These are phyloP conservation scores for Ceratonia siliqua DNA, from an alignment of 306 rosid species.

Conservation along the genomic window DNA sequence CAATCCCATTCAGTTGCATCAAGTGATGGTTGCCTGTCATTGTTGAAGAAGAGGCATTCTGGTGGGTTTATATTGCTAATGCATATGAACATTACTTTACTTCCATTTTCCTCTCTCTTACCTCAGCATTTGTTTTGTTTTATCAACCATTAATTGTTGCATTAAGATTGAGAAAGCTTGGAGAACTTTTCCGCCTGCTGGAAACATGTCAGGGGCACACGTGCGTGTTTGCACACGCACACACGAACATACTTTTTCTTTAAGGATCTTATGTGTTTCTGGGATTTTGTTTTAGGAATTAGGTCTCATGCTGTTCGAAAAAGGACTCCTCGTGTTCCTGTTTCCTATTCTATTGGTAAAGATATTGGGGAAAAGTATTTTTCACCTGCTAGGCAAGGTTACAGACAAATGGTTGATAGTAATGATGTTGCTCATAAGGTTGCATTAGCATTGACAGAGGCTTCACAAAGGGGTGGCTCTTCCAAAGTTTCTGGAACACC, in stretches of 20 bases:
- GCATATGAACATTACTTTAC: conserved; percentile 20
- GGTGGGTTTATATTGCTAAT: conserved; percentile 54
- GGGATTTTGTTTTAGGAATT: conserved; percentile 58
- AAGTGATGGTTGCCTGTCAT: conserved; percentile 71
- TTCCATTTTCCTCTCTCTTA: conserved; percentile 27
- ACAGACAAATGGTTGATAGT: conserved; percentile 52
- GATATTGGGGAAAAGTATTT: conserved; percentile 56
- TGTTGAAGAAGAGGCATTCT: conserved; percentile 77
- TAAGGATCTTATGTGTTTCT: conserved; percentile 9
- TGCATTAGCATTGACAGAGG: conserved; percentile 80
- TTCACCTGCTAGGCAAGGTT: conserved; percentile 62
- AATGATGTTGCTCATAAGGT: conserved; percentile 73
- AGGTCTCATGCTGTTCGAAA: conserved; percentile 88
- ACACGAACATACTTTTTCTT: conserved; percentile 11
- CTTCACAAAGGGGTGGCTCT: conserved; percentile 79
- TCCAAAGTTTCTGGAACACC: conserved; percentile 63
- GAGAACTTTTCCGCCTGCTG: conserved; percentile 2
- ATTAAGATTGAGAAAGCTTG: conserved; percentile 20
- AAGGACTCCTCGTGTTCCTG: conserved; percentile 92
- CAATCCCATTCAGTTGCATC: conserved; percentile 66
- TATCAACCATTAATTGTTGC: conserved; percentile 28
- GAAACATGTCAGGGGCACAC: neutral
- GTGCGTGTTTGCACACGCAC: neutral
- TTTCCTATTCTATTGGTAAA: conserved; percentile 62
- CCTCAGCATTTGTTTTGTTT: conserved; percentile 3